Evolutionary conservation across 768 basidiomycete genomes (phyloP), one percentile per base, ranked within the genome.

Genomic region (Rhodocollybia butyracea): DNA sequence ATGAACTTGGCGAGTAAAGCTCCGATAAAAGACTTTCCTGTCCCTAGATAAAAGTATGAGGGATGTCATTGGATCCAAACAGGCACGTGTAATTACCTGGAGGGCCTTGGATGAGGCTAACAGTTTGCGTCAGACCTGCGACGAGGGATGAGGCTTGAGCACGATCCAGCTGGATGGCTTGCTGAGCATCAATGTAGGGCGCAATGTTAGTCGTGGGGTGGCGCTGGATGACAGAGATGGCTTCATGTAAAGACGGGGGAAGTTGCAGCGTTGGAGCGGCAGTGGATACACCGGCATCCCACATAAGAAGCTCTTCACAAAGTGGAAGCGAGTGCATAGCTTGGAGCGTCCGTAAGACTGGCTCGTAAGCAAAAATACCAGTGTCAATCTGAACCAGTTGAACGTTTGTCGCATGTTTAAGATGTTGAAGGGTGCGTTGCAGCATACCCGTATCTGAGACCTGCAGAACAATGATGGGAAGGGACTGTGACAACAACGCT

Each of bases 11-110:
- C 85, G 0, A 88, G 67, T 1, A 88, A 71, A 0, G 84, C 84
- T 0, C 88, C 87, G 22, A 89, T 82, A 62, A 87, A 87, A 0
- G 85, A 87, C 55, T 89, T 89, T 1, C 87, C 88, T 0, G 87
- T 89, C 1, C 87, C 88, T 88, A 27, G 19, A 34, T n/a, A n/a
- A n/a, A n/a, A n/a, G n/a, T n/a, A n/a, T n/a, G n/a, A n/a, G n/a
- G n/a, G n/a, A n/a, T n/a, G n/a, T n/a, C n/a, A n/a, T n/a, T n/a
- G n/a, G n/a, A n/a, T n/a, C n/a, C 22, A 40, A 47, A 26, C 17
- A 19, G 22, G 45, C 22, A 58, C 38, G 7, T 34, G 24, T 13
- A 30, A 45, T 21, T 66, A 86, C 86, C 86, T 38, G 86, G 86
- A 0, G 86, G 87, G 1, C 86, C 87, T 70, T 89, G 86, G 29